Percentiles rank a stretch among this genome's conserved stretches.
phyloP scores from a whole-genome alignment of 2,329 filamentous ascomycete genomes.

The Pseudocercospora eumusae region DNA sequence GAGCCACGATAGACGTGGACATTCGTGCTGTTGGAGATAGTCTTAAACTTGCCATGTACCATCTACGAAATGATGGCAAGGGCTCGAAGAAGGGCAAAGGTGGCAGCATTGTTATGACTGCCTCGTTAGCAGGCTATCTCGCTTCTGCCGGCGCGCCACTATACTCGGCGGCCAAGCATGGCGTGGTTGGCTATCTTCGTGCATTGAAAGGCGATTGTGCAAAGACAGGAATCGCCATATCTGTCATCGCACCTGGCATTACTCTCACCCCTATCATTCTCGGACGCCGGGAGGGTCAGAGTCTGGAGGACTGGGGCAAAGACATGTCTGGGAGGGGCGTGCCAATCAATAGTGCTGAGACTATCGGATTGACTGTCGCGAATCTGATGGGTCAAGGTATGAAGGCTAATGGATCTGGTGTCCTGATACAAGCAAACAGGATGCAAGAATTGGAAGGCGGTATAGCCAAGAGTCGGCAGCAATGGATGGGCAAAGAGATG shows the following conservation, averaged over 20 bases:
- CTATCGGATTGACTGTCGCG: constrained; percentile 48
- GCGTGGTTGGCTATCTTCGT: constrained; percentile 53
- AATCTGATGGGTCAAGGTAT: constrained; percentile 49
- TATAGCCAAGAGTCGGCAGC: constrained; percentile 47
- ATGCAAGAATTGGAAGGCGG: constrained; percentile 49
- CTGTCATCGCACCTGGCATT: constrained; percentile 53
- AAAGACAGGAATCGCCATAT: constrained; percentile 49
- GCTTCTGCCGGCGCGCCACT: constrained; percentile 51
- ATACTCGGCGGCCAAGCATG: constrained; percentile 55
- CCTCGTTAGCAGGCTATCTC: constrained; percentile 53
- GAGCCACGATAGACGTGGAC: constrained; percentile 49
- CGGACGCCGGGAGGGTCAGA: constrained; percentile 38
- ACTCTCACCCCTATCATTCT: constrained; percentile 51
- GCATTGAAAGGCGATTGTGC: constrained; percentile 53
- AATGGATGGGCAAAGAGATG: constrained; percentile 56
- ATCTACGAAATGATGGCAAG: constrained; percentile 42
- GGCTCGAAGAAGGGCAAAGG: constrained; percentile 40
- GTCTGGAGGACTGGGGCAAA: constrained; percentile 45
- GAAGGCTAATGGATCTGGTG: constrained; percentile 49
- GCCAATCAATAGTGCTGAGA: constrained; percentile 51
- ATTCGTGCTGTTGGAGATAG: constrained; percentile 52
- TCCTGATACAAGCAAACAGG: constrained; percentile 47
- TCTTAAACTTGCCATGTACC: constrained; percentile 52
- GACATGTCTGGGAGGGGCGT: constrained; percentile 50
- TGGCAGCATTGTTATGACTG: constrained; percentile 52